These are phyloP conservation scores for Heliamphora ciliata DNA, from an alignment of 179 eudicot genomes.

Conservation along the genomic window DNA sequence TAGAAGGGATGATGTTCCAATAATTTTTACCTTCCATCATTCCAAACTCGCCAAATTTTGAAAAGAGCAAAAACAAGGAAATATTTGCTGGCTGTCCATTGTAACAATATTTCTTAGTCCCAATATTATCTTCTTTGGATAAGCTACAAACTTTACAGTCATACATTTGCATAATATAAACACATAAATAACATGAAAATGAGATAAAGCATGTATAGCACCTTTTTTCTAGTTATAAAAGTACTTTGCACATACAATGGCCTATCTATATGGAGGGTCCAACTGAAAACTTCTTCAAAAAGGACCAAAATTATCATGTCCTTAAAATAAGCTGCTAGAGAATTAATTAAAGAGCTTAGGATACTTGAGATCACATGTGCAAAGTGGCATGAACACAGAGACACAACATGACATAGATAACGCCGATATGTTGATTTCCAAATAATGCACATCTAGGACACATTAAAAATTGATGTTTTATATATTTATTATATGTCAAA, in stretches of 20 bases:
- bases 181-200: neutral
- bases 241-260: neutral
- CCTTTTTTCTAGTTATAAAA: neutral
- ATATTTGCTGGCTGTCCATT: neutral
- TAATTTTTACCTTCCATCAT: neutral
- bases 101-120: neutral
- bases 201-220: neutral
- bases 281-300: neutral
- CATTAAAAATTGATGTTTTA: no score
- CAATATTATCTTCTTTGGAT: neutral
- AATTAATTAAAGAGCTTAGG: neutral
- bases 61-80: constrained; percentile 11
- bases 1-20: neutral
- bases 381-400: no score
- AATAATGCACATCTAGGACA: no score
- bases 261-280: constrained; percentile 1
- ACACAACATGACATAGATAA: no score
- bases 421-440: no score
- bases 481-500: no score
- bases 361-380: neutral
- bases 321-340: neutral
- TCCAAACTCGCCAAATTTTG: neutral
- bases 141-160: neutral
- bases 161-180: neutral
- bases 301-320: neutral